Evolutionary conservation across 768 basidiomycete genomes (phyloP), one percentile per base, ranked within the genome.

Genomic region (Rossbeevera mucosa): DNA sequence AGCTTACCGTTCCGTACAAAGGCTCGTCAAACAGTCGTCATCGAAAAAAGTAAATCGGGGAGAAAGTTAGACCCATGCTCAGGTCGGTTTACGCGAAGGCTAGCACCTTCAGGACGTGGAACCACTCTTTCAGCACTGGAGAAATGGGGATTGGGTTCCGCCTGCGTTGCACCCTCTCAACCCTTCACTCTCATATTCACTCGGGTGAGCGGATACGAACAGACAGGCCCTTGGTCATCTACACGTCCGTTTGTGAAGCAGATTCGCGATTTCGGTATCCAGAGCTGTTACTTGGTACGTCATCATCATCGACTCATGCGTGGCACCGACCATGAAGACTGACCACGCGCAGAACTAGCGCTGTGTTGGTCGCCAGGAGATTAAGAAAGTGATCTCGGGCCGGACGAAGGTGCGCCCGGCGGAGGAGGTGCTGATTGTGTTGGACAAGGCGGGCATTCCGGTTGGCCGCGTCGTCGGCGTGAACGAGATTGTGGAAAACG

Each of bases 171-270:
- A 79, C 20, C 82, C 81, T n/a, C 80, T 83, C 54, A 94, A 95
- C 59, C 88, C 91, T 0, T 85, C 83, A 48, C 78, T 97, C 78
- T 97, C 52, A 90, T 97, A 60, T 94, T 91, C 64, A 95, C 93
- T 7, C 91, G 94, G 56, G 82, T 88, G 20, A 85, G 83, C 56
- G 85, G 86, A 7, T 88, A 86, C 57, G 85, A 86, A 3, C 86
- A 88, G 59, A 86, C 83, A 0, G 86, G 85, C 2, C 85, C 86
- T 20, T 87, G 85, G 85, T 76, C 82, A 0, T 75, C 79, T 88
- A 83, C 55, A 85, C 86, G 2, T 83, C 85, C 5, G 85, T 88
- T 3, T 88, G 85, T 56, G 86, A 88, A 69, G 85, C 84, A 0
- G 84, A 88, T 54, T 82, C 85, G 2, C 85, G 86, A 3, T 88